Percentiles rank a stretch among this genome's conserved stretches.
phyloP scores from a whole-genome alignment of 768 basidiomycete species.

The Leccinum variicolor region DNA sequence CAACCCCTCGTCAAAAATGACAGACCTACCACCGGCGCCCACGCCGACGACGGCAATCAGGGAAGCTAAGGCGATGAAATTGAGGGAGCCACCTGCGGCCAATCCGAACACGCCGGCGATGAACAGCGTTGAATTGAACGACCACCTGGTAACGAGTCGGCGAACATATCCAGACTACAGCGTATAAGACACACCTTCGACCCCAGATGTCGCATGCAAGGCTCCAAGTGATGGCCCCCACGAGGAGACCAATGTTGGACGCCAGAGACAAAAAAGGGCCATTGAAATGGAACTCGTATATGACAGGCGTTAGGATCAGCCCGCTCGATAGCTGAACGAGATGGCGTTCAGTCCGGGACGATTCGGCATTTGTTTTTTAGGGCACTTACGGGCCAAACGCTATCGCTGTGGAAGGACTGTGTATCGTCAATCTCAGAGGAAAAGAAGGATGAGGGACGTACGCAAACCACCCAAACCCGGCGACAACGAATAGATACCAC shows the following conservation, averaged over 20 bases:
- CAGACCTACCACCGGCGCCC: slow-evolving; percentile 44
- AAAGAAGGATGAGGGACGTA: slow-evolving; percentile 14
- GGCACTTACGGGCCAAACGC: slow-evolving; percentile 37
- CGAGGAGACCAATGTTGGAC: slow-evolving; percentile 50
- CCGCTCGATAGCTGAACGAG: slow-evolving; percentile 36
- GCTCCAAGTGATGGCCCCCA: slow-evolving; percentile 49
- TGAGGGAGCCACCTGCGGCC: slow-evolving; percentile 43
- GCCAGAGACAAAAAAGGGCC: slow-evolving; percentile 50
- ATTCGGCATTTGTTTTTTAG: background rate
- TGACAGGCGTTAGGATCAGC: slow-evolving; percentile 45
- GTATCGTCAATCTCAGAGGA: no score
- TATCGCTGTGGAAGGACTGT: slow-evolving; percentile 25
- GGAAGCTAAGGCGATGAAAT: slow-evolving; percentile 47
- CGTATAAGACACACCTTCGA: slow-evolving; percentile 31
- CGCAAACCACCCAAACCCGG: slow-evolving; percentile 44
- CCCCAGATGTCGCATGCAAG: slow-evolving; percentile 52
- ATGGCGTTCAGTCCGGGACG: background rate
- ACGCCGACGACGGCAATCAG: slow-evolving; percentile 44
- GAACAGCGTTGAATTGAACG: slow-evolving; percentile 54
- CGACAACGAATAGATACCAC: slow-evolving; percentile 38
- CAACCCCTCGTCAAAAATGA: background rate
- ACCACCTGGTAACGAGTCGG: slow-evolving; percentile 32
- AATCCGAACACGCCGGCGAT: slow-evolving; percentile 53
- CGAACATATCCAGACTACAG: background rate
- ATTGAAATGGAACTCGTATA: slow-evolving; percentile 47